A percentile compares a stretch with the other conserved stretches of the same genome.
Conservation (phyloP, 352 stramenopile genomes). For the Hyaloperonospora arabidopsidis region DNA sequence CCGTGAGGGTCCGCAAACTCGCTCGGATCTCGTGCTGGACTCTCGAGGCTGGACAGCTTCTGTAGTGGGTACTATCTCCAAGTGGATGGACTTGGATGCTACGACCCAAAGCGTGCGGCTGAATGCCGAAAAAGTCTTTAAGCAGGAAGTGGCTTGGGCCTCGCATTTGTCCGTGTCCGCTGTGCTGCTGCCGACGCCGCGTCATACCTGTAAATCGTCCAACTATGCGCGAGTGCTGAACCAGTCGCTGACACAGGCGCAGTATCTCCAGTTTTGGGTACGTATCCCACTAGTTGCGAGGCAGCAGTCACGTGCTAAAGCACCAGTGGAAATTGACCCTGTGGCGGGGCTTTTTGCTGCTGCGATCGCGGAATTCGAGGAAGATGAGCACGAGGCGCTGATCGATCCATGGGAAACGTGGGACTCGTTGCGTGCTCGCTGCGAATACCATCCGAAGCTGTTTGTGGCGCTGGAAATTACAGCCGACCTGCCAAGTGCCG, state of each 20-base stretch:
- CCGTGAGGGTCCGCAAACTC: constrained; percentile 48
- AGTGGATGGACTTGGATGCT: constrained; percentile 72
- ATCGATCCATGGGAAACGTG: constrained; percentile 59
- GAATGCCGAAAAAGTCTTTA: constrained; percentile 69
- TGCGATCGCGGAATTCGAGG: constrained; percentile 20
- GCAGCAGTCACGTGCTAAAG: constrained; percentile 13
- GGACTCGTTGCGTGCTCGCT: constrained; percentile 76
- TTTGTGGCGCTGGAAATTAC: constrained; percentile 81
- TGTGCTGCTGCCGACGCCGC: constrained; percentile 86
- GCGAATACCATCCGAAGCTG: constrained; percentile 79
- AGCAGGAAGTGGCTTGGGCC: constrained; percentile 92
- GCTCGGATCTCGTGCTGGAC: constrained; percentile 79
- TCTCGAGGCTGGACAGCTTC: constrained; percentile 76
- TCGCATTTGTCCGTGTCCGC: constrained; percentile 92
- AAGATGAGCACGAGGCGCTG: constrained; percentile 29
- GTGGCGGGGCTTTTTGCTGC: constrained; percentile 16
- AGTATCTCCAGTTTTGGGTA: constrained; percentile 87
- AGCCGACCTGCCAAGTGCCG: constrained; percentile 54
- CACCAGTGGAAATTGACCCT: constrained; percentile 12
- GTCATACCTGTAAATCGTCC: constrained; percentile 32
- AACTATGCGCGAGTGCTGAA: constrained; percentile 87
- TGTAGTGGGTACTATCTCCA: constrained; percentile 72
- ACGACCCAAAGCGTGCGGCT: constrained; percentile 32
- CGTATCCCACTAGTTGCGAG: constrained; percentile 56
- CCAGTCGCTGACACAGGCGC: constrained; percentile 59